Evolutionary conservation across 768 basidiomycete species (phyloP), one percentile per base, ranked within the genome.

Genomic region (Leccinellum rugosiceps): DNA sequence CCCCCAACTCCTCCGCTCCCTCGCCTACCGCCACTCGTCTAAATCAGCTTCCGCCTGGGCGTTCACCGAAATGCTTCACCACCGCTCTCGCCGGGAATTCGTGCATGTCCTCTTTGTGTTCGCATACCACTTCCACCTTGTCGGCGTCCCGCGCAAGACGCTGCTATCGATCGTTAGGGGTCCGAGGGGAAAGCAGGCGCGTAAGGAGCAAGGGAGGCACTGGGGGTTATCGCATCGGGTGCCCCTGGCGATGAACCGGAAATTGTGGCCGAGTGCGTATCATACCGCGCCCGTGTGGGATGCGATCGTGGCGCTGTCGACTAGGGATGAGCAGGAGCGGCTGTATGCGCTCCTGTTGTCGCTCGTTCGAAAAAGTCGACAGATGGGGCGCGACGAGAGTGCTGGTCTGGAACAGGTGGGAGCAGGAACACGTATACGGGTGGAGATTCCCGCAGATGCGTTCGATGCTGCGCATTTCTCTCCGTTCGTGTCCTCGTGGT

Each of bases 401-500:
- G 11, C 31, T 32, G 32, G 32, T 14, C 14, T 13, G 5, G 32
- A 32, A 32, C 32, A 32, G 13, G 5, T 5, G 3, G 32, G 32
- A 14, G 14, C 32, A 4, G 13, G 32, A 13, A 32, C 32, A 13
- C 13, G 13, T 5, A 14, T 41, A 6, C n/a, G 35, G n/a, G 52
- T 71, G 34, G 53, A 67, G 13, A 55, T 74, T 21, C 58, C 64
- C 31, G 70, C 62, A 0, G 64, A 72, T 23, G 60, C 74, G 15
- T 59, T 70, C 70, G 76, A 73, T 58, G 60, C 66, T 32, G 63
- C 70, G 34, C 74, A 74, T 58, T 89, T 88, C 64, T 80, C 75
- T 1, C 77, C 82, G 0, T 88, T 88, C 65, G 68, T 87, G 41
- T 66, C 72, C 32, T 67, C 66, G 23, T 71, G 83, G 62, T 74